Evolutionary conservation across 73 alveolate species (phyloP), one percentile per base, ranked within the genome.

Genomic region (Paramecium pentaurelia): DNA sequence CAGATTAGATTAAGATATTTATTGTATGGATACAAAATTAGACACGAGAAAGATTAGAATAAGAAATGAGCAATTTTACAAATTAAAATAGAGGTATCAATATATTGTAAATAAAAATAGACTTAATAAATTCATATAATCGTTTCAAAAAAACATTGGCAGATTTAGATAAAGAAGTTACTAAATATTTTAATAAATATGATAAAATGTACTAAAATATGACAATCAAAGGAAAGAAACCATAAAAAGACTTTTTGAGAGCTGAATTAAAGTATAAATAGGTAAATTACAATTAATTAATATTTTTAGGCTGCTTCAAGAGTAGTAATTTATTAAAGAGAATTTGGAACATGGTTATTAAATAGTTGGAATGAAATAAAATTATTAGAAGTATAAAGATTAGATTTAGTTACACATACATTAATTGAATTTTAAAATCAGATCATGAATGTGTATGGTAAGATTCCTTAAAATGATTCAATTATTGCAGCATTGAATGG

Each of bases 241-340:
- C 47, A 44, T 45, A 42, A 47, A 80, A 80, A 28, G 91, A 80
- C 16, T 80, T 80, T 64, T 80, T 80, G 16, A 45, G 49, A 32
- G 91, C 91, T 2, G 91, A 80, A 49, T 80, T 80, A 47, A 80
- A 80, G 8, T 80, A 80, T 80, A 80, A 47, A 80, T 80, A 27
- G 18, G 70, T 54, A 54, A 47, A 2, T 54, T 14, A 3, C 14
- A 8, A 4, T 20, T n/a, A 18, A 7, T 54, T 3, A 54, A 4
- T 18, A 18, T 54, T 16, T 47, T 54, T 54, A 54, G 70, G 91
- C 91, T 27, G 71, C 91, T 0, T 47, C 22, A 20, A 40, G 34
- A 49, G 20, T 45, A 22, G 11, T 47, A 44, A 30, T 49, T 1
- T 42, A 47, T 80, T 49, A 45, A 80, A 80, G 91, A 80, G 91